Percentiles rank a stretch among this genome's conserved stretches.
These are phyloP conservation scores for Proliferodiscus dingleyae DNA, from an alignment of 2,329 filamentous ascomycete species.

Conservation along the genomic window DNA sequence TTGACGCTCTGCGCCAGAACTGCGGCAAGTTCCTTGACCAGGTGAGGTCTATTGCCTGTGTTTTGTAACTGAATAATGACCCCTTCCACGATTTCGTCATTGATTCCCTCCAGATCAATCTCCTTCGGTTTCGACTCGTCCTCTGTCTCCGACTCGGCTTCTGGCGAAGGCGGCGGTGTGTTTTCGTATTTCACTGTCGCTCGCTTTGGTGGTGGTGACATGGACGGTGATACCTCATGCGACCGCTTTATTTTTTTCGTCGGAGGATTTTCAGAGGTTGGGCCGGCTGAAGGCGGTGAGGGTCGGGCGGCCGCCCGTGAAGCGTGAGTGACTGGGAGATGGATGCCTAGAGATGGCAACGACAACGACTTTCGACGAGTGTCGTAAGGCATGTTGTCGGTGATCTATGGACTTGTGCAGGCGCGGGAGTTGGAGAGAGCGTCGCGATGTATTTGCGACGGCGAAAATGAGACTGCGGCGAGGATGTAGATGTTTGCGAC, in stretches of 20 bases:
- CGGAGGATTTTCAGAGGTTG: conserved; percentile 36
- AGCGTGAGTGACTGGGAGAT: conserved; percentile 66
- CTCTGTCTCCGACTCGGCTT: conserved; percentile 38
- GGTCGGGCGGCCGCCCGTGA: conserved; percentile 45
- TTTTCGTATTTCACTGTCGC: conserved; percentile 51
- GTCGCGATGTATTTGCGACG: neutral
- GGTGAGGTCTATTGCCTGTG: conserved; percentile 85
- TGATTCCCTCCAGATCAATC: conserved; percentile 77
- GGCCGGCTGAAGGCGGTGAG: conserved; percentile 32
- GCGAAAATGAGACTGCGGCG: conserved; percentile 1
- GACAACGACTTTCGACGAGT: conserved; percentile 95
- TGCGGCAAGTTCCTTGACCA: conserved; percentile 87
- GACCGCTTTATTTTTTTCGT: conserved; percentile 76
- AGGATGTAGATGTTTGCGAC: conserved; percentile 12
- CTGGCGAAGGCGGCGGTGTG: conserved; percentile 76
- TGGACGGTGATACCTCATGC: conserved; percentile 50
- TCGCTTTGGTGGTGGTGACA: conserved; percentile 40
- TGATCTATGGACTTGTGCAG: conserved; percentile 5
- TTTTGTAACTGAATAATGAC: conserved; percentile 85
- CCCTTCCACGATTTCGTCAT: conserved; percentile 91
- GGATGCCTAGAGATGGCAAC: conserved; percentile 86
- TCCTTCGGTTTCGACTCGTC: conserved; percentile 45
- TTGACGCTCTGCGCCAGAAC: conserved; percentile 71
- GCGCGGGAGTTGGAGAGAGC: neutral
- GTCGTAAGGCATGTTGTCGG: conserved; percentile 83